A percentile compares a stretch with the other conserved stretches of the same genome.
phyloP scores from a whole-genome alignment of 768 basidiomycete species.

The Suillus discolor region DNA sequence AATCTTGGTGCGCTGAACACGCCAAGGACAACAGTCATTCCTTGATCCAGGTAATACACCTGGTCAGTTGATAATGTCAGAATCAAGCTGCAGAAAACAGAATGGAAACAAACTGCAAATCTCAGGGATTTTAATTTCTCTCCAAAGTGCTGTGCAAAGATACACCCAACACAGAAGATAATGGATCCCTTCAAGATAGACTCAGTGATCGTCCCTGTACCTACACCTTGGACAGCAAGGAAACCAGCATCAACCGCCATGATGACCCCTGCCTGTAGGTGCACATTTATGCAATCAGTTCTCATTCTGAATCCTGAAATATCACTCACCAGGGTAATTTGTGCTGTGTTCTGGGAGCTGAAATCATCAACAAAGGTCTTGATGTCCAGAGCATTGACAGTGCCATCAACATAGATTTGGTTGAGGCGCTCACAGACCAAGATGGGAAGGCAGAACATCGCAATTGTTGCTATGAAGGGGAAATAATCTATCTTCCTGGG shows the following conservation, averaged over 20 bases:
- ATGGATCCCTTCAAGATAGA: too few relatives aligned
- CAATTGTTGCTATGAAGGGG: not conserved
- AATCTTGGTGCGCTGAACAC: not conserved
- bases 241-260: not conserved
- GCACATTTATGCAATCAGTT: not conserved
- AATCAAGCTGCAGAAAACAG: not conserved
- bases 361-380: not conserved
- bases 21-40: not conserved
- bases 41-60: not conserved
- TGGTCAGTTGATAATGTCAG: not conserved
- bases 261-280: not conserved
- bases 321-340: not conserved
- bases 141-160: slow-evolving; percentile 7
- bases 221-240: slow-evolving; percentile 6
- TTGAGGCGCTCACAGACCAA: not conserved
- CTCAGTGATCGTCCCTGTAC: not conserved
- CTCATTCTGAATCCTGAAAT: not conserved
- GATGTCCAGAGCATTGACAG: not conserved
- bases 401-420: not conserved
- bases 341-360: not conserved
- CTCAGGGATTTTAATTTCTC: not conserved
- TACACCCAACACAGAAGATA: slow-evolving; percentile 5
- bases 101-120: not conserved
- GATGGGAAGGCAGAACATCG: not conserved
- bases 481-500: not conserved